These are phyloP conservation scores for Penicillium paradoxum DNA, from an alignment of 495 filamentous ascomycete species.

Conservation along the genomic window DNA sequence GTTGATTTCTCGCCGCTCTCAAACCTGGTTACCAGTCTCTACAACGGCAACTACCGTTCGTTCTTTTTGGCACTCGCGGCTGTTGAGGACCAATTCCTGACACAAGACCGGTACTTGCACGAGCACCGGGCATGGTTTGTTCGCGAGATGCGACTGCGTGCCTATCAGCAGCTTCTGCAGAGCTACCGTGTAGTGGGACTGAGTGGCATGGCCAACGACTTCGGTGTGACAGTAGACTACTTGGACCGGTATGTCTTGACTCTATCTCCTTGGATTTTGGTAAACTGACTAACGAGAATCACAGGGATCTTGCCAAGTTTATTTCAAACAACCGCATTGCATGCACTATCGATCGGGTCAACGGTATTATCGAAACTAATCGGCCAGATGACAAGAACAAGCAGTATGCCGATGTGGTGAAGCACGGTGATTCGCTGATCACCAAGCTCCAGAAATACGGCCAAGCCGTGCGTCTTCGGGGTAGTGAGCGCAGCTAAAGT, in stretches of 20 bases:
- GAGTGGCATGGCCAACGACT: conserved; percentile 91
- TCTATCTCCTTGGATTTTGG: not conserved
- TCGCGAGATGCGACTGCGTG: conserved; percentile 92
- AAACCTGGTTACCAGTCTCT: conserved; percentile 81
- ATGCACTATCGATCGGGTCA: conserved; percentile 96
- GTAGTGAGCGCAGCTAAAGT: conserved; percentile 73
- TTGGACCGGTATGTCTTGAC: conserved; percentile 67
- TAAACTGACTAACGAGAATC: conserved; percentile 10
- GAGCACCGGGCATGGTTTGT: conserved; percentile 96
- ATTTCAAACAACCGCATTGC: conserved; percentile 91
- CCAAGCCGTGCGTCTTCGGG: conserved; percentile 87
- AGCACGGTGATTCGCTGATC: conserved; percentile 93
- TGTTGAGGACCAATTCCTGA: conserved; percentile 91
- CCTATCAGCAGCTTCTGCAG: conserved; percentile 95
- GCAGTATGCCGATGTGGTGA: conserved; percentile 95
- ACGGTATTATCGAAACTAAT: conserved; percentile 96
- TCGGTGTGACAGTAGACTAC: conserved; percentile 93
- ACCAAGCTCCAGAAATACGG: conserved; percentile 99
- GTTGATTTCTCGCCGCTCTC: conserved; percentile 81
- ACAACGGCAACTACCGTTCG: conserved; percentile 84
- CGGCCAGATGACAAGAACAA: conserved; percentile 98
- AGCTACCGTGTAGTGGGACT: conserved; percentile 95
- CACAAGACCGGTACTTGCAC: conserved; percentile 85
- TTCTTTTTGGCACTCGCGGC: conserved; percentile 90
- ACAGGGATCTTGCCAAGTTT: conserved; percentile 92